Percentiles rank a stretch among this genome's conserved stretches.
phyloP scores from a whole-genome alignment of 2,329 filamentous ascomycete species.

The Tolypocladium nubicola region DNA sequence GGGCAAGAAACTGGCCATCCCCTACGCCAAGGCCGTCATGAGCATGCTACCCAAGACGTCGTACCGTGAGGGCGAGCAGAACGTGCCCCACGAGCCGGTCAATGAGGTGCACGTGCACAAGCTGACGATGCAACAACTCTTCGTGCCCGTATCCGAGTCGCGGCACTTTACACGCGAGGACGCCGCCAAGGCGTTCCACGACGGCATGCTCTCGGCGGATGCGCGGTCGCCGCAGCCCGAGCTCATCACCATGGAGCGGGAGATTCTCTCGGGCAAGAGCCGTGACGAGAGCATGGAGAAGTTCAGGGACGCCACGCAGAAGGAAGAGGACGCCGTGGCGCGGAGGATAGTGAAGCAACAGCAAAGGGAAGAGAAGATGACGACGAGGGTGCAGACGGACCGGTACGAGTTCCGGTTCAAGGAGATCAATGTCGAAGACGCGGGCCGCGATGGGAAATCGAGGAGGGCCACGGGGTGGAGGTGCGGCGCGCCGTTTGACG shows the following conservation, averaged over 20 bases:
- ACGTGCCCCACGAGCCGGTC: slow-evolving; percentile 44
- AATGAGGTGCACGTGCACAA: slow-evolving; percentile 56
- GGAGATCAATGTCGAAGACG: slow-evolving; percentile 45
- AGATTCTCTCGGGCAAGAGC: slow-evolving; percentile 26
- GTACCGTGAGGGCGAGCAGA: slow-evolving; percentile 39
- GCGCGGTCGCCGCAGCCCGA: slow-evolving; percentile 51
- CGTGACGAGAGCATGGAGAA: slow-evolving; percentile 24
- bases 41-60: slow-evolving; percentile 69
- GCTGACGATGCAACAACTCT: slow-evolving; percentile 53
- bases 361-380: slow-evolving; percentile 26
- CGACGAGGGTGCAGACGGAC: slow-evolving; percentile 34
- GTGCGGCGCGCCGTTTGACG: slow-evolving; percentile 53
- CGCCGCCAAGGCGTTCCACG: slow-evolving; percentile 54
- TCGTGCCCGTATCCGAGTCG: slow-evolving; percentile 53
- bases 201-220: slow-evolving; percentile 49
- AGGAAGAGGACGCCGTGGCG: slow-evolving; percentile 29
- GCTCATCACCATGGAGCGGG: slow-evolving; percentile 44
- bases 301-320: slow-evolving; percentile 32
- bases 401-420: slow-evolving; percentile 55
- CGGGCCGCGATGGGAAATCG: slow-evolving; percentile 42
- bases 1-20: slow-evolving; percentile 66
- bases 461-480: slow-evolving; percentile 45
- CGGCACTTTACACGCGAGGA: slow-evolving; percentile 53
- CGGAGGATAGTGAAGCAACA: slow-evolving; percentile 18
- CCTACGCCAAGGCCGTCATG: slow-evolving; percentile 68